These are phyloP conservation scores for Xerocomellus intermedius DNA, from an alignment of 768 basidiomycete genomes.

Conservation along the genomic window DNA sequence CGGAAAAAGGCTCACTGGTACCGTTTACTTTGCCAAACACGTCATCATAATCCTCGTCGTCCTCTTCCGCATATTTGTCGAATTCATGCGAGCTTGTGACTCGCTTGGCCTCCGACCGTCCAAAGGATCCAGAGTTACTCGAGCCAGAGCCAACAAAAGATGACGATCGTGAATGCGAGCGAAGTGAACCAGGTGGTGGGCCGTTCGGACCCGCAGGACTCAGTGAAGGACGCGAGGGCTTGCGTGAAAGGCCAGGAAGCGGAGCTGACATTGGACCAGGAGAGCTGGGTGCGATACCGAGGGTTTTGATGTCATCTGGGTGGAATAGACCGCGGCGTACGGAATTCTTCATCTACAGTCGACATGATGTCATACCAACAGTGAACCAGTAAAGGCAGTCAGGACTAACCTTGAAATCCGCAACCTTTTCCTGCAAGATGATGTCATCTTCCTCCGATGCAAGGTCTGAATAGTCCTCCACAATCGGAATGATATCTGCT, in stretches of 20 bases:
- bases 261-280: slow-evolving; percentile 70
- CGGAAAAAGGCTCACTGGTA: slow-evolving; percentile 48
- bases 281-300: slow-evolving; percentile 50
- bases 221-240: slow-evolving; percentile 52
- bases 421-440: slow-evolving; percentile 72
- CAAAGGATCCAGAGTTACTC: slow-evolving; percentile 53
- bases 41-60: slow-evolving; percentile 93
- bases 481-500: slow-evolving; percentile 60
- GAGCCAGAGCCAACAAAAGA: slow-evolving; percentile 47
- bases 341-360: slow-evolving; percentile 62
- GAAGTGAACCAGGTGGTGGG: slow-evolving; percentile 26
- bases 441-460: slow-evolving; percentile 75
- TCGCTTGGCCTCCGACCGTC: slow-evolving; percentile 60
- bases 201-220: slow-evolving; percentile 40
- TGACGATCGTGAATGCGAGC: slow-evolving; percentile 58
- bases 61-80: slow-evolving; percentile 83
- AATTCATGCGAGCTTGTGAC: slow-evolving; percentile 62
- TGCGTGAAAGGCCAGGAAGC: slow-evolving; percentile 52
- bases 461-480: slow-evolving; percentile 92
- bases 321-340: slow-evolving; percentile 77
- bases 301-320: slow-evolving; percentile 83
- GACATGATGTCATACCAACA: neutral
- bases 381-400: neutral
- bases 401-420: slow-evolving; percentile 70
- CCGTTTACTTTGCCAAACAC: slow-evolving; percentile 81